Percentiles rank a stretch among this genome's conserved stretches.
phyloP scores from a whole-genome alignment of 176 grass and related monocot species.

The Tuctoria greenei region DNA sequence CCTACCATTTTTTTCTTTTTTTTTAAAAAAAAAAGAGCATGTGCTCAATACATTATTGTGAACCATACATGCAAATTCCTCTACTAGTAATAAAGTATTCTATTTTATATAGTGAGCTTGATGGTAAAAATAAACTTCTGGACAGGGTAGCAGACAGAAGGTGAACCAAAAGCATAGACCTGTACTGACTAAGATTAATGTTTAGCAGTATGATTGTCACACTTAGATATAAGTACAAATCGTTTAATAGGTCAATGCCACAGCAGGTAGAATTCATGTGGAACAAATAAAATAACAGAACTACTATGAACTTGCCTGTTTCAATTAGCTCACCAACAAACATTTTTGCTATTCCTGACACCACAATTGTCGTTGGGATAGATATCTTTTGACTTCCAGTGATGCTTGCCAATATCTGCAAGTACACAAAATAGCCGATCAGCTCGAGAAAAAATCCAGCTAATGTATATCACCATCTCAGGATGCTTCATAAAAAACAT shows the following conservation, averaged over 20 bases:
- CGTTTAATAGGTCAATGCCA: not conserved
- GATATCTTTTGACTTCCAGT: conserved; percentile 89
- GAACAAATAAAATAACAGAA: conserved; percentile 19
- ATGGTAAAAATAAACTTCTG: conserved; percentile 2
- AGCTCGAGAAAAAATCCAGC: not conserved
- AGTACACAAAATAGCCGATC: conserved; percentile 18
- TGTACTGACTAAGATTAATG: not conserved
- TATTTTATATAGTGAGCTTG: not conserved
- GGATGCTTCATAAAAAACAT: not conserved
- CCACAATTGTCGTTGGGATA: conserved; percentile 63
- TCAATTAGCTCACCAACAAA: conserved; percentile 88
- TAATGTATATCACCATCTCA: not conserved
- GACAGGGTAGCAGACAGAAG: not conserved
- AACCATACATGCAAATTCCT: not conserved
- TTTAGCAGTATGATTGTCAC: not conserved
- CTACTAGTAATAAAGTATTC: not conserved
- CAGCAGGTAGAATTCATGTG: not conserved
- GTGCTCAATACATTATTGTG: not conserved
- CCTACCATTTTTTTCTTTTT: too few relatives aligned
- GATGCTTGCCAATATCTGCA: conserved; percentile 70
- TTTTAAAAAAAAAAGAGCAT: not conserved
- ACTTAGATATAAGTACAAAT: not conserved
- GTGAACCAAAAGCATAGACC: not conserved
- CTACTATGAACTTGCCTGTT: conserved; percentile 57
- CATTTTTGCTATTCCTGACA: conserved; percentile 85